Conservation (phyloP, 345 rosid genomes). For the Populus simonii region DNA sequence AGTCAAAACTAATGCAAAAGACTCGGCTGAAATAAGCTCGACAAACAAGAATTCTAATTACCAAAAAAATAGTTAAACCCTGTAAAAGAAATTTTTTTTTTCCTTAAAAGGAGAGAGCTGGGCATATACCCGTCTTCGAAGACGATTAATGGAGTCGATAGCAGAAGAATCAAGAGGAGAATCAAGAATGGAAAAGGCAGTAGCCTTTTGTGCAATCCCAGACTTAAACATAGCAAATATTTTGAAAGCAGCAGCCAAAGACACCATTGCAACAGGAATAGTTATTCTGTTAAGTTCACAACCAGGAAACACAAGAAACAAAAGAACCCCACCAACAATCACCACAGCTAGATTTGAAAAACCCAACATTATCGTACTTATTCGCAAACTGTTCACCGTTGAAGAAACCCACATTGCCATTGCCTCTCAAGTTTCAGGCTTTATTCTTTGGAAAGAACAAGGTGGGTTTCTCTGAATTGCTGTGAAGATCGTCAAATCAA, state of each 20-base stretch:
- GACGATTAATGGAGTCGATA: conserved; percentile 42
- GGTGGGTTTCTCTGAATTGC: not conserved
- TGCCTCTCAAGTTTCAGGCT: not conserved
- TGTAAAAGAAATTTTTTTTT: not conserved
- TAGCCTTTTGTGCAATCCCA: conserved; percentile 63
- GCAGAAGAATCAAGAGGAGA: conserved; percentile 36
- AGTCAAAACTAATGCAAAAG: not conserved
- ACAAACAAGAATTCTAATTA: not conserved
- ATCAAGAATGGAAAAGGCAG: conserved; percentile 56
- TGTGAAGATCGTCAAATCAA: not conserved
- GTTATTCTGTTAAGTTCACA: conserved; percentile 30
- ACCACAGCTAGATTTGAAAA: conserved; percentile 46
- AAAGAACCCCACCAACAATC: conserved; percentile 48
- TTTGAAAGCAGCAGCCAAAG: conserved; percentile 47
- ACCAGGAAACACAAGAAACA: conserved; percentile 25
- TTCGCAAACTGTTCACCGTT: conserved; percentile 42
- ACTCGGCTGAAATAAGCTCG: not conserved
- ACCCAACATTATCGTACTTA: conserved; percentile 41
- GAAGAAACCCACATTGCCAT: conserved; percentile 39
- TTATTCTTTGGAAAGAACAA: not conserved
- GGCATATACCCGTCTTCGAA: conserved; percentile 50
- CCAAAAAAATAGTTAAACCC: not conserved
- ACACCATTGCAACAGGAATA: conserved; percentile 43
- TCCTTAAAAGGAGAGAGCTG: not conserved
- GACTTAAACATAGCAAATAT: conserved; percentile 51